Evolutionary conservation across 2,329 filamentous ascomycete species (phyloP), one percentile per base, ranked within the genome.

Genomic region (Fusarium praegraminearum): DNA sequence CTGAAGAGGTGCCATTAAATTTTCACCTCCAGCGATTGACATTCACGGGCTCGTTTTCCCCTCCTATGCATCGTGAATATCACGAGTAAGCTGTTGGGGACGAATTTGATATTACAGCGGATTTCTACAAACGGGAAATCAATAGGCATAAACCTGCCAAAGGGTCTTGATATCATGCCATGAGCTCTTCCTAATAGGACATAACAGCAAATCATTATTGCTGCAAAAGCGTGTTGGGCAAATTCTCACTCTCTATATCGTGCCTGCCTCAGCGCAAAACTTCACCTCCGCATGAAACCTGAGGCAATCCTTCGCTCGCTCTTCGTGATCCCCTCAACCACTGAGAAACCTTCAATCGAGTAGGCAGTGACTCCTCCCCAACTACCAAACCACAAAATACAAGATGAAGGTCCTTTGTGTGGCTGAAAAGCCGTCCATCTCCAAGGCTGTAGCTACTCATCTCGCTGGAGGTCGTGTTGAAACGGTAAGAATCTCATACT

Each of bases 381-480:
- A 20, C 47, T 28, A 49, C 24, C 45, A 30, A 33, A 20, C 50
- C 28, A 49, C 24, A 43, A 30, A 33, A 43, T 40, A 20, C 52
- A 53, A 33, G n/a, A 87, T 87, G 80, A 86, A 78, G 74, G 82
- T 87, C 40, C 78, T 87, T 15, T 87, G 85, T 69, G 85, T 87
- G 73, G 85, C 86, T 43, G 86, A 87, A 73, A 87, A 99, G 85
- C 94, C 94, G 36, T 97, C 95, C 43, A 98, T 99, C 68, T 93
- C 96, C 61, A 98, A 96, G 81, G 94, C 95, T 38, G 95, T 99
- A 51, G 93, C 96, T 40, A 88, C 90, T 61, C 95, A 98, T 83
- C 86, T 99, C 30, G 92, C 92, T 33, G 95, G 96, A 51, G 93
- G 93, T 49, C 83, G 83, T 20, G 85, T 90, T 62, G 87, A 88